Conservation (phyloP, 768 basidiomycete species). For the Tylopilus subfusipes region DNA sequence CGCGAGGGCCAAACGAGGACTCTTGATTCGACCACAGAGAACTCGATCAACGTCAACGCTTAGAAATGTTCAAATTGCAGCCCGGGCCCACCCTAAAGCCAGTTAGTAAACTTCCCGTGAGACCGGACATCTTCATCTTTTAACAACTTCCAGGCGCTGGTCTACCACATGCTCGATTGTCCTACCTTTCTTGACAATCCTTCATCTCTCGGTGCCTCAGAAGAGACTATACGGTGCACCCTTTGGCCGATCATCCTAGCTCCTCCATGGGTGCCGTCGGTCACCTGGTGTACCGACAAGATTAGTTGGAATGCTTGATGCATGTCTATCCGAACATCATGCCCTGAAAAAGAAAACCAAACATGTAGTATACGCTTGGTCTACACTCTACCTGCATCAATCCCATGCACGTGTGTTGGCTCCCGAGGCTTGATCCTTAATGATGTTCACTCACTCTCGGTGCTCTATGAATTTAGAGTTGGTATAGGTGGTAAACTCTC, state of each 20-base stretch:
- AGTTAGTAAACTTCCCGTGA: conserved; percentile 2
- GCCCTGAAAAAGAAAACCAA: neutral
- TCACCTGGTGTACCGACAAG: conserved; percentile 65
- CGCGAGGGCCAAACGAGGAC: too few species aligned
- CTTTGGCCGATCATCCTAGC: conserved; percentile 59
- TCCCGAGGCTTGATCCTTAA: too few species aligned
- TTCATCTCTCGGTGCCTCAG: conserved; percentile 58
- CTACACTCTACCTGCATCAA: too few species aligned
- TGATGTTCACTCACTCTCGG: too few species aligned
- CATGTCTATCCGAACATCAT: neutral
- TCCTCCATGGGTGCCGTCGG: conserved; percentile 44
- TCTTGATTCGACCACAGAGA: too few species aligned
- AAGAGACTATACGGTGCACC: conserved; percentile 43
- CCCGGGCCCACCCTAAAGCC: conserved; percentile 47
- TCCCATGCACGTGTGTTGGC: too few species aligned
- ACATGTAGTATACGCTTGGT: neutral
- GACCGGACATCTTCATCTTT: conserved; percentile 44
- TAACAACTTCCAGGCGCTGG: conserved; percentile 58
- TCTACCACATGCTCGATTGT: conserved; percentile 57
- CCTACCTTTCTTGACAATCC: conserved; percentile 36
- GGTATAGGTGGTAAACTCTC: too few species aligned
- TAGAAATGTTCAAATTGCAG: neutral
- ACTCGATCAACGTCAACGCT: too few species aligned
- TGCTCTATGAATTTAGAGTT: too few species aligned
- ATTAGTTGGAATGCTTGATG: neutral